Evolutionary conservation across 164 flowering plant species (phyloP).

Genomic region (Annona cherimola): DNA sequence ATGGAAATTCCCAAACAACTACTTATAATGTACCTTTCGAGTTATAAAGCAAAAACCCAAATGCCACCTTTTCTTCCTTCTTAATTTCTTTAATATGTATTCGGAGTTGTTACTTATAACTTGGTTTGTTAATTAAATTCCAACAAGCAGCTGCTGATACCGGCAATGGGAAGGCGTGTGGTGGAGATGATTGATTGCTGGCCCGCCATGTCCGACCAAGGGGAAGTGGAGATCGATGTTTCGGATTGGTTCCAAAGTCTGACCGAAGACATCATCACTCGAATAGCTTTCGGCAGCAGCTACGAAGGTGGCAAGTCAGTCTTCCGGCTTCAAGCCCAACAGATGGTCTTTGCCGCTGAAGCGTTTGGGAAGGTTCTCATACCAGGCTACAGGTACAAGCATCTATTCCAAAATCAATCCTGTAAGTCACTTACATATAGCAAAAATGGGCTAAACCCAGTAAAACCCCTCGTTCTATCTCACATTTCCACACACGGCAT

Average conservation of each 20-base stretch:
- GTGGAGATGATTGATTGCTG: slow-evolving; percentile 64
- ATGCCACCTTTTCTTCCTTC: not conserved
- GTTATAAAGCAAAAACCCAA: not conserved
- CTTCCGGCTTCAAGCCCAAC: slow-evolving; percentile 70
- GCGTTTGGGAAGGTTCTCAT: slow-evolving; percentile 76
- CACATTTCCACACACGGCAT: no score
- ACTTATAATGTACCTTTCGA: not conserved
- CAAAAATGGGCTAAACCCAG: no score
- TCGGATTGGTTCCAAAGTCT: slow-evolving; percentile 65
- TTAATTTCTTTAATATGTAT: not conserved
- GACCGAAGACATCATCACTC: slow-evolving; percentile 69
- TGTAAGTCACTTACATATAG: not conserved
- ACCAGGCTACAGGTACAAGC: slow-evolving; percentile 71
- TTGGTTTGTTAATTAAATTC: not conserved
- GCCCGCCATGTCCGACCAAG: slow-evolving; percentile 38
- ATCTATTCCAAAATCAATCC: not conserved
- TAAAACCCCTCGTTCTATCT: no score
- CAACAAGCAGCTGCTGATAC: slow-evolving; percentile 37
- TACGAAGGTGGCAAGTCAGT: slow-evolving; percentile 77
- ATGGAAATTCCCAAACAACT: not conserved
- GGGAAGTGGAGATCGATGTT: slow-evolving; percentile 77
- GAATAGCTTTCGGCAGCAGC: slow-evolving; percentile 77
- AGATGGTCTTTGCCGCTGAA: slow-evolving; percentile 70
- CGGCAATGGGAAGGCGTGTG: slow-evolving; percentile 68
- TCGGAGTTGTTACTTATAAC: not conserved